phyloP scores from a whole-genome alignment of 2,329 filamentous ascomycete genomes.

The Stemphylium beticola region DNA sequence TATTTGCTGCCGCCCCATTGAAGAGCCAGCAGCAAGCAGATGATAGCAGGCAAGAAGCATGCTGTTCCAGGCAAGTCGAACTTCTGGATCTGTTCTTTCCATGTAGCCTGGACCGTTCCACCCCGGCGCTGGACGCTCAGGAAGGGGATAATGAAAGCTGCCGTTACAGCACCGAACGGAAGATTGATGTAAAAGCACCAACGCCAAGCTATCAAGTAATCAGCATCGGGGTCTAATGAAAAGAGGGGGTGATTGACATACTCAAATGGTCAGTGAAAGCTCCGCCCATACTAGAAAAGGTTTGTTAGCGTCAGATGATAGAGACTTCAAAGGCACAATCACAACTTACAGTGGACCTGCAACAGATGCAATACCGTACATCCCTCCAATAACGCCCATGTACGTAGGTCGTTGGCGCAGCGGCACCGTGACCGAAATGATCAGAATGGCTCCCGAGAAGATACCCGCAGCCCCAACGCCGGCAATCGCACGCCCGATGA shows the following conservation, averaged over 20 bases:
- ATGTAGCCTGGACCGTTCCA: slow-evolving; percentile 41
- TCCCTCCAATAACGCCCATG: slow-evolving; percentile 57
- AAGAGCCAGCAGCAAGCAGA: slow-evolving; percentile 58
- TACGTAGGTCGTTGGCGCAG: slow-evolving; percentile 56
- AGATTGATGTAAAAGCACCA: slow-evolving; percentile 58
- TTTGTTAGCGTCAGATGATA: slow-evolving; percentile 30
- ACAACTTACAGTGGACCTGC: slow-evolving; percentile 53
- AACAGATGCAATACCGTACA: slow-evolving; percentile 58
- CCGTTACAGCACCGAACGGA: slow-evolving; percentile 56
- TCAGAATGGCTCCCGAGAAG: slow-evolving; percentile 57
- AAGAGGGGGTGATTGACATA: not conserved
- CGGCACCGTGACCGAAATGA: slow-evolving; percentile 54
- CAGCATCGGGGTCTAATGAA: not conserved
- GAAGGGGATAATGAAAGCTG: slow-evolving; percentile 50
- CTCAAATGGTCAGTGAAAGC: slow-evolving; percentile 52
- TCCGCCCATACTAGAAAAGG: slow-evolving; percentile 48
- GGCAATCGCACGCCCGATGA: slow-evolving; percentile 59
- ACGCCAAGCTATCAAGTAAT: slow-evolving; percentile 45
- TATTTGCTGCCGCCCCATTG: slow-evolving; percentile 60
- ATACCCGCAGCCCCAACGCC: slow-evolving; percentile 60
- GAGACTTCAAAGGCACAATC: not conserved
- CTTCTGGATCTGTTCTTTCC: slow-evolving; percentile 49
- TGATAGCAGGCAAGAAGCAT: slow-evolving; percentile 54
- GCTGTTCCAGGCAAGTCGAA: slow-evolving; percentile 56
- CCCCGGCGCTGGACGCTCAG: slow-evolving; percentile 44